Percentiles rank a stretch among this genome's conserved stretches.
phyloP scores from a whole-genome alignment of 1,139 yeast genomes.

The Arxiozyma slooffiae region DNA sequence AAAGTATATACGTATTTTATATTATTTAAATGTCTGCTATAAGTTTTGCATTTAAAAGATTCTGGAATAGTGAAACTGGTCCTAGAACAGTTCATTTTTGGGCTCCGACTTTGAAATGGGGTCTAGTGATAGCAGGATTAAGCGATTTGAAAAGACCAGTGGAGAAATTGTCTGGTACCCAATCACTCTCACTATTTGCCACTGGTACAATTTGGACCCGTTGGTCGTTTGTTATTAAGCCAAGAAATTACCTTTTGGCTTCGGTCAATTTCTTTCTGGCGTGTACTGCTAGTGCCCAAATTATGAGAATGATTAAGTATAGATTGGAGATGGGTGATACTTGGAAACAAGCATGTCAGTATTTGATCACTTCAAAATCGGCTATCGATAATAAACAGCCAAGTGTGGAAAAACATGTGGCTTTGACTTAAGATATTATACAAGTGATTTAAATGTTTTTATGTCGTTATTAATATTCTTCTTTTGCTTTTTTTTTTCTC shows the following conservation, averaged over 20 bases:
- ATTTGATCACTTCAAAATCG: slow-evolving; percentile 32
- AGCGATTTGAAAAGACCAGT: slow-evolving; percentile 84
- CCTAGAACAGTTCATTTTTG: slow-evolving; percentile 94
- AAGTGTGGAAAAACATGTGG: neutral
- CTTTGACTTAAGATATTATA: neutral
- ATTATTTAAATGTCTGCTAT: slow-evolving; percentile 3
- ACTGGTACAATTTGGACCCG: slow-evolving; percentile 97
- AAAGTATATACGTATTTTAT: no score
- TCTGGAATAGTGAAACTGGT: slow-evolving; percentile 80
- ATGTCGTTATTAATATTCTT: neutral
- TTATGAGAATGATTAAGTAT: slow-evolving; percentile 58
- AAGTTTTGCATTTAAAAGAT: slow-evolving; percentile 43
- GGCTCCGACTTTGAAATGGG: slow-evolving; percentile 56
- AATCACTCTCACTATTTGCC: slow-evolving; percentile 73
- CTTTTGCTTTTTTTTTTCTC: no score
- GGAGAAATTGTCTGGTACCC: slow-evolving; percentile 84
- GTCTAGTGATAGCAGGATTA: slow-evolving; percentile 81
- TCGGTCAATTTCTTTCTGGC: slow-evolving; percentile 92
- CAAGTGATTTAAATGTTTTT: neutral
- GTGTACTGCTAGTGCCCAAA: slow-evolving; percentile 78
- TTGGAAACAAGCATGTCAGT: slow-evolving; percentile 44
- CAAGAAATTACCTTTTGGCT: slow-evolving; percentile 79
- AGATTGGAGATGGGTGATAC: slow-evolving; percentile 46
- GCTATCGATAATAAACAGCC: neutral
- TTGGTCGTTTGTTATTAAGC: slow-evolving; percentile 91